phyloP scores from a whole-genome alignment of 352 stramenopile genomes.

The Phytophthora colocasiae region DNA sequence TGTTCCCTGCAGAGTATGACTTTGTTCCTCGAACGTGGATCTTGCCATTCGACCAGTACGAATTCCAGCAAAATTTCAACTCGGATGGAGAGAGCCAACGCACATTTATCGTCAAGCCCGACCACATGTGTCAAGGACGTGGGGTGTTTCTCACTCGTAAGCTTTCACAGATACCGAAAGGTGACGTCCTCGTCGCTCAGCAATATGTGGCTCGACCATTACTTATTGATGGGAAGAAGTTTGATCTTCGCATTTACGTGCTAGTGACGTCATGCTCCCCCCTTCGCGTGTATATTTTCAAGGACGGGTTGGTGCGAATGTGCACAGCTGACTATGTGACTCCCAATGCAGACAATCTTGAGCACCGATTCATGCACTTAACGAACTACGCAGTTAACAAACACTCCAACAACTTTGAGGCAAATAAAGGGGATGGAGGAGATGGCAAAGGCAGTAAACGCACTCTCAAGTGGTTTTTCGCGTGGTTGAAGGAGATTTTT shows the following conservation, averaged over 20 bases:
- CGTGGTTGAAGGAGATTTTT: slow-evolving; percentile 82
- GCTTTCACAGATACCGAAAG: slow-evolving; percentile 88
- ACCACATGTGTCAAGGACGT: slow-evolving; percentile 88
- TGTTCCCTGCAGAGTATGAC: slow-evolving; percentile 93
- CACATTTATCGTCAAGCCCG: slow-evolving; percentile 97
- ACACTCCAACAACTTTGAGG: slow-evolving; percentile 86
- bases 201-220: slow-evolving; percentile 85
- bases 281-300: slow-evolving; percentile 91
- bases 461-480: slow-evolving; percentile 93
- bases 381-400: slow-evolving; percentile 96
- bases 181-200: slow-evolving; percentile 88
- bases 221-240: slow-evolving; percentile 91
- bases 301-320: slow-evolving; percentile 92
- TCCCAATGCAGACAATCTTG: slow-evolving; percentile 85
- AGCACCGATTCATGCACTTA: slow-evolving; percentile 92
- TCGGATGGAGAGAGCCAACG: slow-evolving; percentile 85
- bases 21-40: slow-evolving; percentile 98
- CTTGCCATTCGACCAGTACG: slow-evolving; percentile 93
- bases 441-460: slow-evolving; percentile 87
- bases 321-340: slow-evolving; percentile 89
- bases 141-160: slow-evolving; percentile 96
- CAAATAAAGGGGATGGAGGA: slow-evolving; percentile 68
- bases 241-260: slow-evolving; percentile 94
- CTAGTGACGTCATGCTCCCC: slow-evolving; percentile 88
- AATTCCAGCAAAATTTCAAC: slow-evolving; percentile 94